Conservation (phyloP, 2,329 filamentous ascomycete species). For the Trichoderma brevicompactum region DNA sequence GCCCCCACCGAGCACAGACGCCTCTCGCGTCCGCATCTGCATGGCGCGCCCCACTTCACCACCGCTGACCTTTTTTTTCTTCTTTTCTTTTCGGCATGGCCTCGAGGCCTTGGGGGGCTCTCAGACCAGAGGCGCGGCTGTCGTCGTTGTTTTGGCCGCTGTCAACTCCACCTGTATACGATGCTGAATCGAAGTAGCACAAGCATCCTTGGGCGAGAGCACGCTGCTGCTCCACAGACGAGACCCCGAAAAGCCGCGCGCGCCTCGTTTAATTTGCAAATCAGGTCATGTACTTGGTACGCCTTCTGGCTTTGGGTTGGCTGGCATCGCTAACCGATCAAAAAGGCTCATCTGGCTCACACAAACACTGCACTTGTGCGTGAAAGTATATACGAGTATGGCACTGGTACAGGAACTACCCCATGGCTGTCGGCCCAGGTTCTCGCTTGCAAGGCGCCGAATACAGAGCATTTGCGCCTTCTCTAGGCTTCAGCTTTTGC, state of each 20-base stretch:
- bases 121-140: background rate
- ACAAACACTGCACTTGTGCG: background rate
- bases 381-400: background rate
- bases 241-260: background rate
- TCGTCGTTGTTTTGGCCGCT: background rate
- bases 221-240: background rate
- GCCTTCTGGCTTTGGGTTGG: background rate
- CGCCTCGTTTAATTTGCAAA: background rate
- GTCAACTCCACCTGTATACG: background rate
- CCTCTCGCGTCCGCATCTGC: slow-evolving; percentile 3
- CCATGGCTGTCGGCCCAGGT: background rate
- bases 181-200: background rate
- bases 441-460: background rate
- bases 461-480: slow-evolving; percentile 4
- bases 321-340: background rate
- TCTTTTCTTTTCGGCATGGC: too few species aligned
- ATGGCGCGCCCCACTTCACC: background rate
- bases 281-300: background rate
- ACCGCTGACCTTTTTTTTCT: background rate
- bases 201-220: background rate
- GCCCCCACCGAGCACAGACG: slow-evolving; percentile 8
- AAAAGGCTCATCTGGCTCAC: background rate
- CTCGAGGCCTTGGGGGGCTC: too few species aligned
- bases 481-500: slow-evolving; percentile 6
- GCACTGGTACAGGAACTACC: background rate